Conservation (phyloP, 2,329 filamentous ascomycete genomes). For the Pyricularia pennisetigena region DNA sequence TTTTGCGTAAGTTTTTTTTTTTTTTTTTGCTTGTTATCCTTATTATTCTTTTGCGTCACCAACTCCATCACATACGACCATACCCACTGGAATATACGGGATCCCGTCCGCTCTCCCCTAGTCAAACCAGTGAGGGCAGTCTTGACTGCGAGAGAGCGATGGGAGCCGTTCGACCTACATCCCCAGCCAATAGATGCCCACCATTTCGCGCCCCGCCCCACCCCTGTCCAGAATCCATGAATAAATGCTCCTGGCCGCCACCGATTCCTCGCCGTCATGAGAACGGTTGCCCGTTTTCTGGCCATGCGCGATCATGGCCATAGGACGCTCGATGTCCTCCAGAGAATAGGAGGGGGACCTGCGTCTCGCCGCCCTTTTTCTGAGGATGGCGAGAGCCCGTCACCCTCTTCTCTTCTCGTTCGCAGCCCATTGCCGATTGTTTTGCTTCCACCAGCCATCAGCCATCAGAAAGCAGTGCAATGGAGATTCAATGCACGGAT, state of each 20-base stretch:
- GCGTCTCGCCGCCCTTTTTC: background rate
- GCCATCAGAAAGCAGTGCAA: background rate
- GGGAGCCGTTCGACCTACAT: background rate
- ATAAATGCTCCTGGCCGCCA: background rate
- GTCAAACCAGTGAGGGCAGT: no score
- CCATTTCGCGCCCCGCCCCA: background rate
- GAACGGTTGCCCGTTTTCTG: background rate
- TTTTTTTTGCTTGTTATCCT: background rate
- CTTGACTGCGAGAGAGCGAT: background rate
- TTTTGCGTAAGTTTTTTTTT: slow-evolving; percentile 6
- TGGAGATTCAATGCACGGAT: background rate
- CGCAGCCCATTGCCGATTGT: background rate
- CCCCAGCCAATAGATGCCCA: background rate
- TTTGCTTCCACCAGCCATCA: background rate
- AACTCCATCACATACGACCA: no score
- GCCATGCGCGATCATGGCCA: background rate
- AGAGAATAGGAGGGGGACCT: background rate
- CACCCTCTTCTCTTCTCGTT: background rate
- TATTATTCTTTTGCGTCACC: background rate
- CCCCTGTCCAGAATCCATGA: background rate
- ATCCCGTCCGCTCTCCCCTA: no score
- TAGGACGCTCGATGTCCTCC: background rate
- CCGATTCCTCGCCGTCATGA: background rate
- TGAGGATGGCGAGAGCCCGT: background rate
- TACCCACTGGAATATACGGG: no score